Base-by-base conservation (phyloP, 2,329 filamentous ascomycete genomes). In the Fusarium sp. region DNA sequence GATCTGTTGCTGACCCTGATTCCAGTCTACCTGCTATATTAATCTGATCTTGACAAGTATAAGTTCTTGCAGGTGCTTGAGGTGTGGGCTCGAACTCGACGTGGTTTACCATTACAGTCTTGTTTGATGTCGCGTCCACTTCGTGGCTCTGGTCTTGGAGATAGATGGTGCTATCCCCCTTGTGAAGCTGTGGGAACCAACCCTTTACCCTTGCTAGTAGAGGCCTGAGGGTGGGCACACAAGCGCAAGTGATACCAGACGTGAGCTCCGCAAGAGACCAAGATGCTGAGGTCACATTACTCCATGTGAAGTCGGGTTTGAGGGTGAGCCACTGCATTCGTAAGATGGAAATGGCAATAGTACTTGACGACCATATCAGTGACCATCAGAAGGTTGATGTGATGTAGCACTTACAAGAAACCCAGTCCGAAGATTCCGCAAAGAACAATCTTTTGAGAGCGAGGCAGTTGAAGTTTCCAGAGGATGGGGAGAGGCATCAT, bases 211-310 rank as follows among this genome's bases (percentile, higher is more conserved):
- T 31, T 2, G 2, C 4, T 0, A 68, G 15, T 2, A 68, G 13
- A 0, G 65, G 65, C 2, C 61, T 57, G 5, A 52, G 58, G 0
- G 65, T 68, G 0, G 67, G 61, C 6, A 69, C 49, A 3, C 67
- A 69, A 7, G 67, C 56, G 19, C 67, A 69, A 6, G 50, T 40
- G n/a, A 66, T 68, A 1, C 53, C 61, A 1, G 64, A 66, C 1
- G 58, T 57, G 6, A 69, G 25, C 13, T 69, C 67, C 0, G 67
- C 64, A 0, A 69, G 51, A 0, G 67, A 69, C 67, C 67, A 69
- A 0, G 36, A 55, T 0, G 67, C 61, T 7, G 61, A 15, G 0
- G 34, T 51, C 3, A 68, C 55, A 8, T 66, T 70, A 58, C 64
- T 65, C 61, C 64, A 69, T 0, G 66, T 64, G 2, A 58, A 5